These are phyloP conservation scores for Physocladia obscura DNA, from an alignment of 192 early-diverging fungal species.

Conservation along the genomic window DNA sequence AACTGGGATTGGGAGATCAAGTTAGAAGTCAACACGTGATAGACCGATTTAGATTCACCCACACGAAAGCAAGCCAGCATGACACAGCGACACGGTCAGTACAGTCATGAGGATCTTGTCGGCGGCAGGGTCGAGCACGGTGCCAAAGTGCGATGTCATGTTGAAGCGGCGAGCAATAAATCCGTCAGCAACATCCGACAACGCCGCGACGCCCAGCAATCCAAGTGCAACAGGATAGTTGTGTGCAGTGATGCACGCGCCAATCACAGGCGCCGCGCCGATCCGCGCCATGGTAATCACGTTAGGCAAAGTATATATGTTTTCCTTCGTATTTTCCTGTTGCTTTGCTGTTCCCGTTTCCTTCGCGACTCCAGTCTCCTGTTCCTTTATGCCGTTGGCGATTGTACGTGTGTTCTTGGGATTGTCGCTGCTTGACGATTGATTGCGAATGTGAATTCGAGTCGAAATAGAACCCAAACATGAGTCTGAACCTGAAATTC, in stretches of 20 bases:
- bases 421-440: no score
- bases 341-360: no score
- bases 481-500: no score
- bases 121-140: conserved; percentile 88
- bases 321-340: no score
- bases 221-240: conserved; percentile 70
- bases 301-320: conserved; percentile 91
- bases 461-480: no score
- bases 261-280: conserved; percentile 79
- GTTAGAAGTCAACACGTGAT: background rate
- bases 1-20: conserved; percentile 32
- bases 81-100: conserved; percentile 74
- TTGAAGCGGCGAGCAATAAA: conserved; percentile 86
- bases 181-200: conserved; percentile 86
- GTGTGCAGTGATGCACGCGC: conserved; percentile 79
- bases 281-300: conserved; percentile 80
- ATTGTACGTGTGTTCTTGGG: no score
- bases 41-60: conserved; percentile 13
- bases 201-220: conserved; percentile 75
- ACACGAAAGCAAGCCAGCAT: conserved; percentile 73
- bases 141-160: conserved; percentile 81
- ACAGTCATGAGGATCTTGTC: conserved; percentile 93
- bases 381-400: no score
- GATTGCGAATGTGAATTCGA: no score
- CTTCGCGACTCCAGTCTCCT: no score